phyloP scores from a whole-genome alignment of 2,329 filamentous ascomycete genomes.

The Diaporthe caulivora region DNA sequence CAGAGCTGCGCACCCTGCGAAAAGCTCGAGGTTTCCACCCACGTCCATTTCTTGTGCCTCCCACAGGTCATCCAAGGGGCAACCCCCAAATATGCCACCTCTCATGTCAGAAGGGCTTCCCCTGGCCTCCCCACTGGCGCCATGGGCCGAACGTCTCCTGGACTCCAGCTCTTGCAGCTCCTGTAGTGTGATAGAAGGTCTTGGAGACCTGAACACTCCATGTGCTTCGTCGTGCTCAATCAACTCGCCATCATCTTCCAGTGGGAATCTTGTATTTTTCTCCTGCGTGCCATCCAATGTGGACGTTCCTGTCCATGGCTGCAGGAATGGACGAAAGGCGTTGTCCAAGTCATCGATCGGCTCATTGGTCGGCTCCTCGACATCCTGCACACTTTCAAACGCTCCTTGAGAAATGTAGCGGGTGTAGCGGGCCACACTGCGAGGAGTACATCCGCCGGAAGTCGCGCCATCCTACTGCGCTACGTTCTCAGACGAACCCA shows the following conservation, averaged over 20 bases:
- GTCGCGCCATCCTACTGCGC: constrained; percentile 39
- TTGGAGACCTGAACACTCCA: constrained; percentile 35
- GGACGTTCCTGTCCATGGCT: background rate
- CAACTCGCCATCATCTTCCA: constrained; percentile 6
- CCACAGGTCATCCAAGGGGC: constrained; percentile 8
- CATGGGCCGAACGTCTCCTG: background rate
- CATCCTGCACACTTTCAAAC: background rate
- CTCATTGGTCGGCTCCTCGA: background rate
- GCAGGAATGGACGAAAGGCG: background rate
- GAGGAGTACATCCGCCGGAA: constrained; percentile 35
- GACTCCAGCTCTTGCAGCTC: constrained; percentile 29
- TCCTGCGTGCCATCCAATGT: background rate
- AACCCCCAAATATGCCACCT: background rate
- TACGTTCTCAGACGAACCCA: constrained; percentile 34
- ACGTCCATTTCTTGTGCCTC: background rate
- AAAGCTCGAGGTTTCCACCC: background rate
- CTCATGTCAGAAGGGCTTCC: background rate
- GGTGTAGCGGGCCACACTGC: background rate
- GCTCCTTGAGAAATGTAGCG: background rate
- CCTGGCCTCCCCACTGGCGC: too few relatives aligned
- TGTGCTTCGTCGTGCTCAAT: constrained; percentile 34
- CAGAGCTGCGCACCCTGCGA: background rate
- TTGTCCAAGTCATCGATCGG: background rate
- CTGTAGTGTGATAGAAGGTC: constrained; percentile 34
- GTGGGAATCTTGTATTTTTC: background rate